These are phyloP conservation scores for Scleroderma bovista DNA, from an alignment of 768 basidiomycete species.

Conservation along the genomic window DNA sequence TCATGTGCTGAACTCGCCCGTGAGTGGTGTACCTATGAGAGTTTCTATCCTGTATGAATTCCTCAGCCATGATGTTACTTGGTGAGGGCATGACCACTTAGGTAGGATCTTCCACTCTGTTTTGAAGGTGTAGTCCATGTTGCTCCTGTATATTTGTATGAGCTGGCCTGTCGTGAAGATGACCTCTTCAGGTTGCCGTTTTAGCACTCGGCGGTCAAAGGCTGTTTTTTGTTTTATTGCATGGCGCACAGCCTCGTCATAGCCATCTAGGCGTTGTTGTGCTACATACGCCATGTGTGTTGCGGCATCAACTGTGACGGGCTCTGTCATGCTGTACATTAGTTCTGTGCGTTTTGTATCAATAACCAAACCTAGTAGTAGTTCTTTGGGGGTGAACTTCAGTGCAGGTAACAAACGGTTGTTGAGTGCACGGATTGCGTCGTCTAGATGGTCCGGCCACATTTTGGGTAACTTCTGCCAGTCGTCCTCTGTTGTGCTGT, in stretches of 20 bases:
- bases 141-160: constrained; percentile 26
- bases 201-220: too few species aligned
- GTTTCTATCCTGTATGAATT: too few species aligned
- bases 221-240: constrained; percentile 18
- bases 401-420: constrained; percentile 14
- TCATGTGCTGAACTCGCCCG: not conserved
- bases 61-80: too few species aligned
- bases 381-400: constrained; percentile 20
- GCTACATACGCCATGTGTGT: too few species aligned
- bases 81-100: too few species aligned
- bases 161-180: too few species aligned
- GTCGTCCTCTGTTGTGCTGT: not conserved
- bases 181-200: constrained; percentile 15
- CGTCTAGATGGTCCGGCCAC: constrained; percentile 13
- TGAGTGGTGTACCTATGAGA: constrained; percentile 2
- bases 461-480: constrained; percentile 13
- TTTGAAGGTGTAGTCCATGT: constrained; percentile 24
- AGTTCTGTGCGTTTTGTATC: constrained; percentile 15
- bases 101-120: too few species aligned
- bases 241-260: constrained; percentile 17
- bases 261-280: too few species aligned
- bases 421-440: constrained; percentile 10
- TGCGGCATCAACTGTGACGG: constrained; percentile 2
- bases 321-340: constrained; percentile 1
- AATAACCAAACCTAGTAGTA: constrained; percentile 23